Percentiles rank a stretch among this genome's conserved stretches.
These are phyloP conservation scores for Carpinus fangiana DNA, from an alignment of 306 rosid species.

Conservation along the genomic window DNA sequence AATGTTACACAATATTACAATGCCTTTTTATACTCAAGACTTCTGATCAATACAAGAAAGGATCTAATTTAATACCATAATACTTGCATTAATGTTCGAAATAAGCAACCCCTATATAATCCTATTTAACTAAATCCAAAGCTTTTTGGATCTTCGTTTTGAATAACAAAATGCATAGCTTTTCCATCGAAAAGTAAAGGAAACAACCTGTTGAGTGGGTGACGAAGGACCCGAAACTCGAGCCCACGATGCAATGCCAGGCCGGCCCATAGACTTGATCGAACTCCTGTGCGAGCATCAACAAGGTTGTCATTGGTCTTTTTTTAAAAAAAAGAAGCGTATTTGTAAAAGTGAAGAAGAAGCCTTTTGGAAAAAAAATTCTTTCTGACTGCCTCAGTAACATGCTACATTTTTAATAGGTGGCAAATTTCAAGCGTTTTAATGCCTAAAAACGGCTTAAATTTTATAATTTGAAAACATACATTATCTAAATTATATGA, in stretches of 20 bases:
- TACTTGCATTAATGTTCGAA: not conserved
- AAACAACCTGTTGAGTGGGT: conserved; percentile 93
- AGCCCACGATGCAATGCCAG: conserved; percentile 98
- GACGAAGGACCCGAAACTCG: conserved; percentile 93
- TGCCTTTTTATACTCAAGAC: conserved; percentile 33
- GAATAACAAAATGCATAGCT: conserved; percentile 69
- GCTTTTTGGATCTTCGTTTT: conserved; percentile 81
- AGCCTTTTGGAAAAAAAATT: no score
- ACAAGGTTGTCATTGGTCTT: no score
- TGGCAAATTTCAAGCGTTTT: no score
- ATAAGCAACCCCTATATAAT: not conserved
- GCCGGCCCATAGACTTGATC: conserved; percentile 94
- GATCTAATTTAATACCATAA: not conserved
- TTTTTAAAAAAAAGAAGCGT: no score
- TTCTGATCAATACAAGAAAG: conserved; percentile 23
- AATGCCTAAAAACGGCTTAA: no score
- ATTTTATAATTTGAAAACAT: no score
- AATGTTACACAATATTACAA: conserved; percentile 21
- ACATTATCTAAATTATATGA: no score
- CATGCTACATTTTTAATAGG: no score
- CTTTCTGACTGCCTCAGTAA: no score
- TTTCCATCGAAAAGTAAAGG: conserved; percentile 88
- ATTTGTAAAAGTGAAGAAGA: no score
- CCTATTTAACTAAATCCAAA: conserved; percentile 36
- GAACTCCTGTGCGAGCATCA: conserved; percentile 68